Conservation (phyloP, 495 filamentous ascomycete species). For the Pseudoneurospora amorphoporcata region DNA sequence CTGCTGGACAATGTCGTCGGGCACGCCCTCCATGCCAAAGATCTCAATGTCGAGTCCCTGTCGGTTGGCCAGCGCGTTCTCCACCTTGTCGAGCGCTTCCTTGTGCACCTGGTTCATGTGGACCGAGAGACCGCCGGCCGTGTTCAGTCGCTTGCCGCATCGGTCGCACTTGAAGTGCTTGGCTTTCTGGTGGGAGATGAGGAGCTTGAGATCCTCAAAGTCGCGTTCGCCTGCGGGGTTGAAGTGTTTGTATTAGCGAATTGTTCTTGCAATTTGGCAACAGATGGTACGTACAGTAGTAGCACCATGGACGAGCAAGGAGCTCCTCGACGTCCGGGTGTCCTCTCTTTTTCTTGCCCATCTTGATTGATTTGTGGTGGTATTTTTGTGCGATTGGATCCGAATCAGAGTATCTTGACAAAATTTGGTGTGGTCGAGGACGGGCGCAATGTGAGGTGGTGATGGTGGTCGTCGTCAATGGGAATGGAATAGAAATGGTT, state of each 20-base stretch:
- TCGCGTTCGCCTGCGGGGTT: conserved; percentile 60
- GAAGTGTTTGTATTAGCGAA: too few species aligned
- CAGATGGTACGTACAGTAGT: conserved; percentile 58
- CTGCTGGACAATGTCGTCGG: conserved; percentile 66
- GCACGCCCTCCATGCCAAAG: conserved; percentile 96
- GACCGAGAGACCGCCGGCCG: conserved; percentile 87
- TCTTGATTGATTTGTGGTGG: conserved; percentile 19
- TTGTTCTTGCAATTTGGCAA: too few species aligned
- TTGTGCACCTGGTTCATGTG: conserved; percentile 99
- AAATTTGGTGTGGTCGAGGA: not conserved
- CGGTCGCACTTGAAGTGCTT: conserved; percentile 97
- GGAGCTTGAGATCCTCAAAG: conserved; percentile 92
- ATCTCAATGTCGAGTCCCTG: conserved; percentile 83
- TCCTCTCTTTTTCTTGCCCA: conserved; percentile 80
- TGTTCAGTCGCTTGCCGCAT: conserved; percentile 81
- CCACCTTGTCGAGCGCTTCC: conserved; percentile 71
- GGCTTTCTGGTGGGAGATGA: conserved; percentile 93
- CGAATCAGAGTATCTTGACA: not conserved
- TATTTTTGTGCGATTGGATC: not conserved
- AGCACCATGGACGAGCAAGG: conserved; percentile 86
- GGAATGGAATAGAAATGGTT: not conserved
- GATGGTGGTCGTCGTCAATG: not conserved
- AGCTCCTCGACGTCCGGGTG: conserved; percentile 82
- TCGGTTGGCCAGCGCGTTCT: conserved; percentile 82
- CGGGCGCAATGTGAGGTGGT: not conserved